These are phyloP conservation scores for Tuber microsphaerosporum DNA, from an alignment of 495 filamentous ascomycete species.

Conservation along the genomic window DNA sequence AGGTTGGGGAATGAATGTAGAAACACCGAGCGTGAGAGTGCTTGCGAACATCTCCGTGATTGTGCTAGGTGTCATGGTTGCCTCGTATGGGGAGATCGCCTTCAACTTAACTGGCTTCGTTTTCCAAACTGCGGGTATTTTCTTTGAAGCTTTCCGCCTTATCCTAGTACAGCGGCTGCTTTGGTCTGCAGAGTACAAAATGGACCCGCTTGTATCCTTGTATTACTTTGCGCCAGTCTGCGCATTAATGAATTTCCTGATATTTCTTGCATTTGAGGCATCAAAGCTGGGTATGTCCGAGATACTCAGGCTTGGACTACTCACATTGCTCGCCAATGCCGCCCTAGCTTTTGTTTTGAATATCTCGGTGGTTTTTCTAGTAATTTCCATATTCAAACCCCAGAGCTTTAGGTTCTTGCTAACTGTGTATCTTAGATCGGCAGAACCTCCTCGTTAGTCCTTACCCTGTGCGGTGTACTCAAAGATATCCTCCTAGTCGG, in stretches of 20 bases:
- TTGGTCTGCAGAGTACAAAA: conserved; percentile 87
- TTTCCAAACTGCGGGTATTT: conserved; percentile 74
- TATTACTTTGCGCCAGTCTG: conserved; percentile 96
- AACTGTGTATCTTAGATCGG: conserved; percentile 62
- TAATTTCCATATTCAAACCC: conserved; percentile 47
- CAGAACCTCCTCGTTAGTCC: conserved; percentile 90
- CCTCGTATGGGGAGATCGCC: conserved; percentile 85
- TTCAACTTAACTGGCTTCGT: conserved; percentile 82
- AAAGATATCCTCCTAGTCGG: conserved; percentile 94
- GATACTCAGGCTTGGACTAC: conserved; percentile 66
- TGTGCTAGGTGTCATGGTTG: conserved; percentile 81
- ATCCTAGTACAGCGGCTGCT: conserved; percentile 87
- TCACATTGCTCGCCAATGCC: conserved; percentile 71
- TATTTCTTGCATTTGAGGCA: conserved; percentile 71
- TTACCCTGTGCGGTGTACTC: conserved; percentile 94
- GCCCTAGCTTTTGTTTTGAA: conserved; percentile 80
- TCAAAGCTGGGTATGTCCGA: conserved; percentile 63
- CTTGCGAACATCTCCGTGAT: conserved; percentile 82
- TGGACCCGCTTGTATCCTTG: conserved; percentile 90
- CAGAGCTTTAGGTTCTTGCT: conserved; percentile 26
- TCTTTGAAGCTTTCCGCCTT: conserved; percentile 84
- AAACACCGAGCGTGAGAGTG: conserved; percentile 66
- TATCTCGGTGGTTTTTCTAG: conserved; percentile 88
- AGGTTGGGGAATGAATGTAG: conserved; percentile 73
- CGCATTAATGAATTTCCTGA: conserved; percentile 76